A percentile compares a stretch with the other conserved stretches of the same genome.
Evolutionary conservation across 352 stramenopile species (phyloP).

Genomic region (Pythium utonaiense): DNA sequence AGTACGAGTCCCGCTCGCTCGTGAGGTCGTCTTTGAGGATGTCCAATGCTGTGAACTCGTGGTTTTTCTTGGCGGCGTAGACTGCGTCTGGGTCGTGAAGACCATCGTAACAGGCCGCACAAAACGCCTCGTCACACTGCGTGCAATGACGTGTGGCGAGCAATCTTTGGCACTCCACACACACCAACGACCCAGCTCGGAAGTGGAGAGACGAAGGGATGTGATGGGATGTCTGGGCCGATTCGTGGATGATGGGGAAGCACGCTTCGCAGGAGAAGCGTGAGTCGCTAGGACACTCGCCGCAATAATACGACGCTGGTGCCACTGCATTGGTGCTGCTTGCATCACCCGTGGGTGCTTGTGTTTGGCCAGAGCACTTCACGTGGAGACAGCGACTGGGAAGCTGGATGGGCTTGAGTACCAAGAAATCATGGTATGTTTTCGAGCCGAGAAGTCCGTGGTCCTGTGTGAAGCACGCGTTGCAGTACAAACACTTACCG

Average conservation of each 20-base stretch:
- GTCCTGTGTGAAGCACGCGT: constrained; percentile 50
- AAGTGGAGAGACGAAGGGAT: constrained; percentile 48
- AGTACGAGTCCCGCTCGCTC: constrained; percentile 56
- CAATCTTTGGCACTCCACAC: constrained; percentile 42
- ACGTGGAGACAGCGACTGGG: constrained; percentile 33
- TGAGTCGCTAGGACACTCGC: neutral
- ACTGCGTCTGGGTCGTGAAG: constrained; percentile 26
- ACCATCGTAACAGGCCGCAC: constrained; percentile 40
- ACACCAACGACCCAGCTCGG: constrained; percentile 40
- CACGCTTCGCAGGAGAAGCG: constrained; percentile 39
- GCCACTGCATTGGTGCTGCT: constrained; percentile 4
- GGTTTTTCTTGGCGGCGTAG: constrained; percentile 26
- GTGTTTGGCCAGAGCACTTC: constrained; percentile 9
- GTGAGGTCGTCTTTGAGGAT: constrained; percentile 54
- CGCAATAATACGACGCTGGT: constrained; percentile 51
- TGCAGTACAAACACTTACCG: constrained; percentile 33
- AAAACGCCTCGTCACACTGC: constrained; percentile 66
- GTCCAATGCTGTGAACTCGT: constrained; percentile 41
- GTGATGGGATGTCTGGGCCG: constrained; percentile 38
- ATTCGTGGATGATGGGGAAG: constrained; percentile 46
- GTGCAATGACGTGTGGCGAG: constrained; percentile 49
- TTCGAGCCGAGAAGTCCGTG: constrained; percentile 26
- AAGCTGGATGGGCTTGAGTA: constrained; percentile 21
- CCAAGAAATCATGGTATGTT: constrained; percentile 52
- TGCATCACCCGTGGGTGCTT: neutral